Evolutionary conservation across 2,329 filamentous ascomycete species (phyloP), one percentile per base, ranked within the genome.

Genomic region (Calonectria pauciramosa): DNA sequence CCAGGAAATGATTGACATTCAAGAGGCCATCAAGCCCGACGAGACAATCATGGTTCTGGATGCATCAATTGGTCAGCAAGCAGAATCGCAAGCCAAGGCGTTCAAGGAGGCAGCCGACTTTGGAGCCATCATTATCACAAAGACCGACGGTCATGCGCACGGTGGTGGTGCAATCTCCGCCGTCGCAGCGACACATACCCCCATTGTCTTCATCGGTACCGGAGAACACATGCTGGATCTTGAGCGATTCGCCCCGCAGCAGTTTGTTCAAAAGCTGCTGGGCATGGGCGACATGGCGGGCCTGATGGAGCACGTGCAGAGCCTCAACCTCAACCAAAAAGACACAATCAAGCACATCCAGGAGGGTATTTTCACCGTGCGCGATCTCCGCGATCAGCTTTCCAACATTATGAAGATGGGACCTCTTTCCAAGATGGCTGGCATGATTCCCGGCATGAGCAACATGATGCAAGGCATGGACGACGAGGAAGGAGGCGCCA

Each of bases 371-470:
- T 99, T 99, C 86, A 98, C 97, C 0, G 91, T 99, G 41, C 94
- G 97, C 70, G 97, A 99, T 84, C 90, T 99, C 79, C 93, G 97
- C 26, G 97, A 99, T 84, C 97, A 99, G 83, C 92, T 99, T 16
- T 94, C 94, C 73, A 99, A 99, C 82, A 98, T 99, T 82, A 98
- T 99, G 96, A 99, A 99, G 88, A 99, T 99, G 97, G 97, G 97
- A 0, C 97, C 97, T 0, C 87, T 99, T 1, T 97, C 95, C 23
- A 99, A 99, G 85, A 97, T 99, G 92, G 97, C 96, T 0, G 96
- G 96, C 81, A 99, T 99, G 97, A 99, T 99, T 77, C 97, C 97
- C 0, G 97, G 97, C 34, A 94, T 99, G 85, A 94, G 94, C 79
- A 94, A 94, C 82, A 93, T 99, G 90, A 99, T 98, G 92, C 93